These are phyloP conservation scores for Debaryomycetaceae sp. DNA, from an alignment of 1,139 yeast genomes.

Conservation along the genomic window DNA sequence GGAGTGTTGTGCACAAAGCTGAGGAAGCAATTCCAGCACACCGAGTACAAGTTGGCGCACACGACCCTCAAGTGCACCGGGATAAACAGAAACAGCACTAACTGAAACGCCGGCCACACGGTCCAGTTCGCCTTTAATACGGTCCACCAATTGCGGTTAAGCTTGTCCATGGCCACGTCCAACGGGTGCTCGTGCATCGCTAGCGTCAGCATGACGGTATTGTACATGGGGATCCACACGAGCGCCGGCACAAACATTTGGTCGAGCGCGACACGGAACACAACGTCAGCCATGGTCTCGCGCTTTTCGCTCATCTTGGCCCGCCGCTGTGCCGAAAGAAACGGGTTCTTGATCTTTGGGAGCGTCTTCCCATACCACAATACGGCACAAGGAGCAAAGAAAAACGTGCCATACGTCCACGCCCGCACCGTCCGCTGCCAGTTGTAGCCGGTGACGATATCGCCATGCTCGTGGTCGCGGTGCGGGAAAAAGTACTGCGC, in stretches of 20 bases:
- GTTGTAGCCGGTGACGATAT: constrained; percentile 20
- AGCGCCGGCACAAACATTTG: constrained; percentile 32
- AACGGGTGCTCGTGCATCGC: constrained; percentile 36
- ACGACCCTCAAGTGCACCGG: constrained; percentile 41
- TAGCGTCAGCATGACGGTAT: constrained; percentile 35
- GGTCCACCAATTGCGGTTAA: constrained; percentile 39
- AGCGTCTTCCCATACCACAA: constrained; percentile 61
- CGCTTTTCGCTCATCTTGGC: constrained; percentile 8
- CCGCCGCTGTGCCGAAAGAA: constrained; percentile 15
- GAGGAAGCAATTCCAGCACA: constrained; percentile 44
- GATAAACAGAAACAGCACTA: constrained; percentile 32
- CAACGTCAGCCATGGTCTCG: constrained; percentile 26
- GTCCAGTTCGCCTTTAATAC: constrained; percentile 40
- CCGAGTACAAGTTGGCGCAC: constrained; percentile 36
- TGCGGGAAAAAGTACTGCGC: constrained; percentile 62
- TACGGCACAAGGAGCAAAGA: constrained; percentile 75
- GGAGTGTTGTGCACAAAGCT: constrained; percentile 40
- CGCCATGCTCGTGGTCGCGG: constrained; percentile 6
- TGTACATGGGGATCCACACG: constrained; percentile 45
- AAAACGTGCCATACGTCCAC: constrained; percentile 64
- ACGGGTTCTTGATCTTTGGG: constrained; percentile 45
- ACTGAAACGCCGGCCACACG: constrained; percentile 43
- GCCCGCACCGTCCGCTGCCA: constrained; percentile 58
- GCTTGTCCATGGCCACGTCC: constrained; percentile 28
- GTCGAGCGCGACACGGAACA: constrained; percentile 33